Evolutionary conservation across 495 filamentous ascomycete species (phyloP).

Genomic region (Parathielavia hyrcaniae): DNA sequence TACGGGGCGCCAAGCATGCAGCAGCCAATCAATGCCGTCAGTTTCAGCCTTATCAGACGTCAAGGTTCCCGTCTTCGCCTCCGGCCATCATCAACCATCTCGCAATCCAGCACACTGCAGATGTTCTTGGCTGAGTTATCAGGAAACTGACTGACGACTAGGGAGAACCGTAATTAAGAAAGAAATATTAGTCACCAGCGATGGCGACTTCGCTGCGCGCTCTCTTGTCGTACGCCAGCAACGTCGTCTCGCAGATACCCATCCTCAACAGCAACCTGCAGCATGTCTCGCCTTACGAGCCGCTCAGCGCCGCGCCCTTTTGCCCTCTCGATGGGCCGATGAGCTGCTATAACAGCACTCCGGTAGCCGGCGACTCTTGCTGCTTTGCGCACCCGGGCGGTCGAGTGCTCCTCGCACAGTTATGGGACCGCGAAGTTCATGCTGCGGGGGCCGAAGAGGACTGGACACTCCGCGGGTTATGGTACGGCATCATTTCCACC

Average conservation of each 20-base stretch:
- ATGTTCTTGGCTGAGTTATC: too few relatives aligned
- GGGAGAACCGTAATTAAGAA: not conserved
- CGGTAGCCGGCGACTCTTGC: constrained; percentile 52
- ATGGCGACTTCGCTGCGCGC: constrained; percentile 18
- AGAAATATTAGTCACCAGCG: not conserved
- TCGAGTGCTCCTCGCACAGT: constrained; percentile 73
- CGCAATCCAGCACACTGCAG: not conserved
- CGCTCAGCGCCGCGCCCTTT: constrained; percentile 33
- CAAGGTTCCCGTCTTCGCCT: not conserved
- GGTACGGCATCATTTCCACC: constrained; percentile 32
- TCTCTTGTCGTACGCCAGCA: constrained; percentile 17
- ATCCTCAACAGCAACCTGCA: constrained; percentile 5
- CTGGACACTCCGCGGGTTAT: constrained; percentile 88
- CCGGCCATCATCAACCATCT: not conserved
- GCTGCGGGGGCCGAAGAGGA: constrained; percentile 61
- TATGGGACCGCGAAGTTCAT: constrained; percentile 74
- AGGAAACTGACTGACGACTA: not conserved
- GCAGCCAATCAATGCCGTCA: constrained; percentile 1
- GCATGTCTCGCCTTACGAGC: constrained; percentile 32
- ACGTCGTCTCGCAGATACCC: constrained; percentile 17
- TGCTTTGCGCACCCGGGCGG: constrained; percentile 82
- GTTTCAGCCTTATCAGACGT: not conserved
- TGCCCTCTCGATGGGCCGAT: constrained; percentile 44
- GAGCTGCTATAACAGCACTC: constrained; percentile 45
- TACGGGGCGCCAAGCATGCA: not conserved